Evolutionary conservation across 176 grass and related monocot genomes (phyloP), one percentile per base, ranked within the genome.

Genomic region (Triticum aestivum): DNA sequence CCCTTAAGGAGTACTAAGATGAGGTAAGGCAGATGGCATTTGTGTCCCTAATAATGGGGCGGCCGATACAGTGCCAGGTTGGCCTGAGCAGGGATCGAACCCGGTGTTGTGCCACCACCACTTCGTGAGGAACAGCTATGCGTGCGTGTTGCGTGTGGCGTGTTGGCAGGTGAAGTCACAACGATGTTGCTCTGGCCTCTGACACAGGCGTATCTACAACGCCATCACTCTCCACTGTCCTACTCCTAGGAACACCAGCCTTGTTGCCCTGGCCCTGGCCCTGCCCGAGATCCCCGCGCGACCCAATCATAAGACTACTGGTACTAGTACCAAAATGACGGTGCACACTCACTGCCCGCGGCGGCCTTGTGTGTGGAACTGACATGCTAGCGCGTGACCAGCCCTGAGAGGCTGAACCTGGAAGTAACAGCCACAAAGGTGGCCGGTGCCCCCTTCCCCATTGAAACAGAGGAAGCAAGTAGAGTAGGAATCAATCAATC

Each of bases 131-230:
- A 58, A 39, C 54, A 77, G 39, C 71, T 51, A 61, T 65, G 45
- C 61, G 23, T 2, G 51, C 51, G 51, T 54, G 9, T 8, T 64
- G 44, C 10, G 39, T 42, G 42, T 44, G 10, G 42, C 1, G 82
- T 64, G 21, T 17, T 71, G 69, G 87, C 73, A 12, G 75, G 75
- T 84, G 54, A 62, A 62, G 3, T 83, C 80, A 72, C 81, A 51
- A 35, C 87, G 56, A 52, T 83, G 49, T 64, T 72, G 87, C 87
- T 79, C 75, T 73, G 81, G 15, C 47, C 64, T 33, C 64, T 84
- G 73, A 51, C 87, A 65, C 81, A 7, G 34, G 47, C n/a, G 45
- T 86, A 79, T 86, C 73, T 42, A 17, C 8, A 33, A 5, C 11
- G 4, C 20, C 27, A 49, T 65, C 67, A 30, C 66, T 17, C 10